Percentiles rank a stretch among this genome's conserved stretches.
phyloP scores from a whole-genome alignment of 352 stramenopile genomes.

The Globisporangium barbulae region DNA sequence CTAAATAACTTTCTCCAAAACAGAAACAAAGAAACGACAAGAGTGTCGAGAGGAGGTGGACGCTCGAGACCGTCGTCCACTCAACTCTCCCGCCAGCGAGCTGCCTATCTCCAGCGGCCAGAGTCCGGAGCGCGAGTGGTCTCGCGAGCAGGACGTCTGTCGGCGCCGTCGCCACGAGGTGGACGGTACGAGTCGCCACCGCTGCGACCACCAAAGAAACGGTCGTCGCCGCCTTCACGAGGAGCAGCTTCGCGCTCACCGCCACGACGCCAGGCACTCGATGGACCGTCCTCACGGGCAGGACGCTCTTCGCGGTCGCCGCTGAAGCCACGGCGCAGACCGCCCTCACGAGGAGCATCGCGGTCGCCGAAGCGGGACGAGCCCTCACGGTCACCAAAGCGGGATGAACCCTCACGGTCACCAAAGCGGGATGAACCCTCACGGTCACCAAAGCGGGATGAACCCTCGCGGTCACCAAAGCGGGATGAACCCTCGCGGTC shows the following conservation, averaged over 20 bases:
- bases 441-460: slow-evolving; percentile 9
- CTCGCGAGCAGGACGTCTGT: slow-evolving; percentile 31
- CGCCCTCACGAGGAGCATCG: slow-evolving; percentile 28
- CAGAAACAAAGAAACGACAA: not conserved
- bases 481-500: slow-evolving; percentile 24
- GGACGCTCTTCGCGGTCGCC: slow-evolving; percentile 35
- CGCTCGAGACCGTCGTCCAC: not conserved
- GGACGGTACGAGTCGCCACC: slow-evolving; percentile 58
- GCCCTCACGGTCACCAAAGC: slow-evolving; percentile 10
- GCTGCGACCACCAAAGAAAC: slow-evolving; percentile 42
- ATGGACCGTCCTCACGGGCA: slow-evolving; percentile 18
- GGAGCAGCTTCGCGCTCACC: slow-evolving; percentile 25
- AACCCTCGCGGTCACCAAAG: slow-evolving; percentile 29
- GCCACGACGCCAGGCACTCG: slow-evolving; percentile 24
- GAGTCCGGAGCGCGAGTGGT: slow-evolving; percentile 47
- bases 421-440: slow-evolving; percentile 19
- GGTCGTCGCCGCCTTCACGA: slow-evolving; percentile 37
- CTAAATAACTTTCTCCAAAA: slow-evolving; percentile 7
- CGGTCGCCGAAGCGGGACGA: slow-evolving; percentile 25
- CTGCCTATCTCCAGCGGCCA: slow-evolving; percentile 60
- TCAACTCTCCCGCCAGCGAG: not conserved
- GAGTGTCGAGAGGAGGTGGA: slow-evolving; percentile 3
- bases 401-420: slow-evolving; percentile 11
- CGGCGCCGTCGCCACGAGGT: slow-evolving; percentile 25
- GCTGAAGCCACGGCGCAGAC: slow-evolving; percentile 31